Evolutionary conservation across 177 flowering plant genomes (phyloP), one percentile per base, ranked within the genome.

Genomic region (Tripterygium wilfordii): DNA sequence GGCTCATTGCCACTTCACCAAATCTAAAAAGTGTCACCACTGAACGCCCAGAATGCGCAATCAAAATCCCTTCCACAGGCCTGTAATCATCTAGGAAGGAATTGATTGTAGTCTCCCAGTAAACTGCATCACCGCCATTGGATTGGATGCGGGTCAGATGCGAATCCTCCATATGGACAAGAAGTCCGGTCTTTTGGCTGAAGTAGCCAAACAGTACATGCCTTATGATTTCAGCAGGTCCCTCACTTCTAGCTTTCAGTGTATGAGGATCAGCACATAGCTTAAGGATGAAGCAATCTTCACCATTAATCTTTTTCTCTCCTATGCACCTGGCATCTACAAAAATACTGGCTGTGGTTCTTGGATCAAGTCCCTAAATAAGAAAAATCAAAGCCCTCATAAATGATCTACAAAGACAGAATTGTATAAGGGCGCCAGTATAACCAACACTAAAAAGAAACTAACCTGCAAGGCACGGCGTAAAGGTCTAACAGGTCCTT

Each of bases 401-500:
- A 16, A 9, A 26, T 14, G 17, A 19, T 22, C 8, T 3, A 55
- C 23, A 17, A 20, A 41, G 22, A 20, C 44, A 3, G 22, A 21
- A 4, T 3, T 4, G 5, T 20, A 13, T 1, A n/a, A 42, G 4
- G 3, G 10, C 9, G 13, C 24, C 18, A 7, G 13, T 18, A 19
- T 3, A 18, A 20, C 10, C 20, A 20, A 14, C 24, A 19, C 6
- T 2, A 6, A 42, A 10, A 42, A 23, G 4, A 2, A 15, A 6
- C 33, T 30, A 30, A 78, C 83, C 80, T 78, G 83, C 63, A 78
- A 80, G 20, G 83, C 76, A 17, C 83, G 74, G 8, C 83, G 76
- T 29, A 78, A 45, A 10, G 80, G 80, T 42, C 78, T 55, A 45
- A 75, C 83, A 21, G 83, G 83, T 2, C 83, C 83, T 57, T 78